A percentile compares a stretch with the other conserved stretches of the same genome.
Conservation (phyloP, 2,329 filamentous ascomycete species). For the Beauveria scarabaeidicola region DNA sequence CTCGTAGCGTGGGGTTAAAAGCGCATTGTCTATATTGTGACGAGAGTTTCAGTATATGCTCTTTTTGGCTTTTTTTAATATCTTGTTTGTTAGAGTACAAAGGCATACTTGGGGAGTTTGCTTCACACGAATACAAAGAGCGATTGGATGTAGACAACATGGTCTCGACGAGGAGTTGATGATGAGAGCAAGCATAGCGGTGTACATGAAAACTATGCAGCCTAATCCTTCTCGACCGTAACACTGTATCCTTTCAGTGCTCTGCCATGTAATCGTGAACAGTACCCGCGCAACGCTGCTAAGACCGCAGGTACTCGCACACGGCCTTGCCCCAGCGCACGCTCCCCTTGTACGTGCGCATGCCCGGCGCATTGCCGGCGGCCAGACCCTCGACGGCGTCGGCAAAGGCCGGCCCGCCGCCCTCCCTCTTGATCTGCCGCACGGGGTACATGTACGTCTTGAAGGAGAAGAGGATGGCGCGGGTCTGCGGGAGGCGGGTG, state of each 20-base stretch:
- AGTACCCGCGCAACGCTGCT: background rate
- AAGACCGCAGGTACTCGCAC: constrained; percentile 34
- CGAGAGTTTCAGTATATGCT: background rate
- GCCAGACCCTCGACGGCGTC: constrained; percentile 45
- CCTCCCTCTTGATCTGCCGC: constrained; percentile 39
- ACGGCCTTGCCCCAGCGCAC: constrained; percentile 39
- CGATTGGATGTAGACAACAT: background rate
- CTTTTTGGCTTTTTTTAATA: background rate
- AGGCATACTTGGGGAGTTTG: constrained; percentile 1
- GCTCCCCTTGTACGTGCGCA: constrained; percentile 45
- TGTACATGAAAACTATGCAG: background rate
- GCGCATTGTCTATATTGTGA: background rate
- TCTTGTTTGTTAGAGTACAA: background rate
- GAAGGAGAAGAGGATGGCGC: constrained; percentile 44
- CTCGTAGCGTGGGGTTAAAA: constrained; percentile 51
- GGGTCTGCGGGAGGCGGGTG: constrained; percentile 37
- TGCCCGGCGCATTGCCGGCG: constrained; percentile 42
- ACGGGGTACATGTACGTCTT: constrained; percentile 47
- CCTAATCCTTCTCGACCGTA: too few relatives aligned
- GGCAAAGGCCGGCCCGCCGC: constrained; percentile 36
- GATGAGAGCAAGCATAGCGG: background rate
- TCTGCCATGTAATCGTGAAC: background rate
- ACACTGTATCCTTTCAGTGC: too few relatives aligned
- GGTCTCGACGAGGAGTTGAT: background rate
- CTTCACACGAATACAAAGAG: background rate